Conservation (phyloP, 805 yeast genomes). For the Lipomyces chichibuensis region DNA sequence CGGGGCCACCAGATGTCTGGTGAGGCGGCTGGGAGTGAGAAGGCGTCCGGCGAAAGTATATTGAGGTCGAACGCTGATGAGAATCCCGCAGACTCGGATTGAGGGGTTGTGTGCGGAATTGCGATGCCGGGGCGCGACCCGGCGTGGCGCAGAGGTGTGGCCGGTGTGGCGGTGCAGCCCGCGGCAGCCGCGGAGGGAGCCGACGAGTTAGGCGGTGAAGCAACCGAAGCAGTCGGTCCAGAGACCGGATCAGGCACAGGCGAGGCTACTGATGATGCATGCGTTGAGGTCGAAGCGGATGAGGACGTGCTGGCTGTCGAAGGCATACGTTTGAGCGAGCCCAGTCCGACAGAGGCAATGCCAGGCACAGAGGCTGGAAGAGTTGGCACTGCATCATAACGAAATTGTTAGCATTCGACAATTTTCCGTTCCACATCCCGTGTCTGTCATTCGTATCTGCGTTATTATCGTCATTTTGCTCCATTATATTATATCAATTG, state of each 20-base stretch:
- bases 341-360: slow-evolving; percentile 12
- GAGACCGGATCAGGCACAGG: not conserved
- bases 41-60: slow-evolving; percentile 29
- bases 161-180: not conserved
- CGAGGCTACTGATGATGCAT: not conserved
- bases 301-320: slow-evolving; percentile 8
- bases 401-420: not conserved
- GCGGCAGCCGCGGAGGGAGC: not conserved
- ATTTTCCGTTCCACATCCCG: not conserved
- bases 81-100: slow-evolving; percentile 7
- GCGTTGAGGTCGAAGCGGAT: not conserved
- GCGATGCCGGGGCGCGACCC: slow-evolving; percentile 11
- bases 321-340: slow-evolving; percentile 5
- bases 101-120: slow-evolving; percentile 9
- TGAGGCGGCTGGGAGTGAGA: slow-evolving; percentile 13
- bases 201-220: not conserved
- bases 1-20: slow-evolving; percentile 20
- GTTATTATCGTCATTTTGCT: not conserved
- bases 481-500: not conserved
- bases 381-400: not conserved
- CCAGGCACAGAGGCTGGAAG: slow-evolving; percentile 7
- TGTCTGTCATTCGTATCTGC: not conserved
- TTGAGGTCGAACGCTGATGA: slow-evolving; percentile 7
- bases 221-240: not conserved
- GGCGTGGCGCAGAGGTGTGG: not conserved